A percentile compares a stretch with the other conserved stretches of the same genome.
Evolutionary conservation across 331 rosid species (phyloP).

Genomic region (Stylosanthes scabra): DNA sequence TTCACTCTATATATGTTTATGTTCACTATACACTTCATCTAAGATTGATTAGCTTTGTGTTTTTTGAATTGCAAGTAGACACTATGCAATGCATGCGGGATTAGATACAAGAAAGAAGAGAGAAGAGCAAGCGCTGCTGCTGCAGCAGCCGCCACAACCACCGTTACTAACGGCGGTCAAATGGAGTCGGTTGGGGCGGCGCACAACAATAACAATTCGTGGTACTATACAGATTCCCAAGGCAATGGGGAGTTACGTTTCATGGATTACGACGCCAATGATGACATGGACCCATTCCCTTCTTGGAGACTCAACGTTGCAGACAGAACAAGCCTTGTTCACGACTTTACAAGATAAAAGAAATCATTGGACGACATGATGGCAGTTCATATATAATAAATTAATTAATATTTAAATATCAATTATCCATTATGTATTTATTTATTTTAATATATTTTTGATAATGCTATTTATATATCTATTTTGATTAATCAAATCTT

Average conservation of each 20-base stretch:
- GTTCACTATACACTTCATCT: not conserved
- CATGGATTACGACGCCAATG: conserved; percentile 49
- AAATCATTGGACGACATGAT: not conserved
- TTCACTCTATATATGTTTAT: too few species aligned
- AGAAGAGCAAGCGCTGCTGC: conserved; percentile 69
- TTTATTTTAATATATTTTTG: too few species aligned
- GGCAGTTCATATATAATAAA: not conserved
- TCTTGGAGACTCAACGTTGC: conserved; percentile 91
- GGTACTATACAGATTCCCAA: conserved; percentile 58
- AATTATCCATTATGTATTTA: too few species aligned
- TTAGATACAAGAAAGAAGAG: conserved; percentile 93
- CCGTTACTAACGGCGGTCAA: conserved; percentile 28
- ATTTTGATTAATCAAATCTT: too few species aligned
- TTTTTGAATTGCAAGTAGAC: conserved; percentile 57
- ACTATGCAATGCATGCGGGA: conserved; percentile 99
- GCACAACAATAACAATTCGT: conserved; percentile 47
- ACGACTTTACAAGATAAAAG: conserved; percentile 76
- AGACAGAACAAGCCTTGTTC: conserved; percentile 83
- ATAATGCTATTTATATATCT: too few species aligned
- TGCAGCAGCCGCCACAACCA: conserved; percentile 52
- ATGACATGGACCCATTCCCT: conserved; percentile 67
- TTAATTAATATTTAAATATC: too few species aligned
- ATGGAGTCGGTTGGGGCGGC: conserved; percentile 44
- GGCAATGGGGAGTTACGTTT: conserved; percentile 57
- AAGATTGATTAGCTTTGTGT: not conserved